Percentiles rank a stretch among this genome's conserved stretches.
Evolutionary conservation across 306 rosid genomes (phyloP).

Genomic region (Cucurbita pepo): DNA sequence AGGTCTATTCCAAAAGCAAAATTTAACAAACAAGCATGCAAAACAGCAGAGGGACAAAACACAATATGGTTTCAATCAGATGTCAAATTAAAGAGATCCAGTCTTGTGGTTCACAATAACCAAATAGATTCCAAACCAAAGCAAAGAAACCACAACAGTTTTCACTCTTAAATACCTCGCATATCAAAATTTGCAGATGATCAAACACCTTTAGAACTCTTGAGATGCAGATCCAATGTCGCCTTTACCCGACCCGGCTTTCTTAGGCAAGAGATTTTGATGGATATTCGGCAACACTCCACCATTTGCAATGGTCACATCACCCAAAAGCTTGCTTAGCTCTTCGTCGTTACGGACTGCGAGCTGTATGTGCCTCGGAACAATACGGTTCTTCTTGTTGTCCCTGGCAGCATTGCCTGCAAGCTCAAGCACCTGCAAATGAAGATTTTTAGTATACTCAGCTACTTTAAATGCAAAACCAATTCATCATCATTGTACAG

Average conservation of each 20-base stretch:
- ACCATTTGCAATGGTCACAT: slow-evolving; percentile 55
- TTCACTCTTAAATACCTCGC: background rate
- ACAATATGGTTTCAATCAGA: background rate
- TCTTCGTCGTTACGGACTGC: slow-evolving; percentile 72
- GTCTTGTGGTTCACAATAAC: background rate
- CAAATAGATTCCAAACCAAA: background rate
- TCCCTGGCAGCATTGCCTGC: slow-evolving; percentile 5
- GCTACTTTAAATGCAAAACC: background rate
- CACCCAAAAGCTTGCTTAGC: slow-evolving; percentile 50
- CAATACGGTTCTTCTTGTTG: slow-evolving; percentile 55
- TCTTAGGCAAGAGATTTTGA: slow-evolving; percentile 49
- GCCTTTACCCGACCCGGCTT: slow-evolving; percentile 23
- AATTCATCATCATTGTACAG: background rate
- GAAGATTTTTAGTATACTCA: background rate
- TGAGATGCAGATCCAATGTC: slow-evolving; percentile 50
- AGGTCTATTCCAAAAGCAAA: background rate
- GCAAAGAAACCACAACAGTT: background rate
- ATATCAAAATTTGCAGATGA: background rate
- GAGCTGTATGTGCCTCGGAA: slow-evolving; percentile 64
- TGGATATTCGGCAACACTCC: slow-evolving; percentile 17
- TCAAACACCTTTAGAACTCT: slow-evolving; percentile 21
- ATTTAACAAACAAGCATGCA: background rate
- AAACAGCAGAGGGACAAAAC: background rate
- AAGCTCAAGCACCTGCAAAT: slow-evolving; percentile 7
- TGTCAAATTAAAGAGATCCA: background rate